Evolutionary conservation across 768 basidiomycete species (phyloP).

Genomic region (Pisolithus marmoratus): DNA sequence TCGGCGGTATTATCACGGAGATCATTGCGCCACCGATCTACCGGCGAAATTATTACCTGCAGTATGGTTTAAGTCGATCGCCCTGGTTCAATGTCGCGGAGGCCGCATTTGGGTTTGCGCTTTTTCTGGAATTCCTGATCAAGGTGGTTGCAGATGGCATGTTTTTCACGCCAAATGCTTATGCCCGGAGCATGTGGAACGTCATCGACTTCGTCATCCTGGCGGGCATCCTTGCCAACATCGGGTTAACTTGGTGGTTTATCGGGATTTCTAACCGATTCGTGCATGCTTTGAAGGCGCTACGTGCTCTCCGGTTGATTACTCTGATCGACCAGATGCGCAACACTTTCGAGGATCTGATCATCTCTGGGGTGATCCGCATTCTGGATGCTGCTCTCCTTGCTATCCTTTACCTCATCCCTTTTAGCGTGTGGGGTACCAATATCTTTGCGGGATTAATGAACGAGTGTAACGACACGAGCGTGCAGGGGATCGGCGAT

Average conservation of each 20-base stretch:
- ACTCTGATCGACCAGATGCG: conserved; percentile 86
- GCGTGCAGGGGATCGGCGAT: conserved; percentile 43
- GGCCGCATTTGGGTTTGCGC: conserved; percentile 57
- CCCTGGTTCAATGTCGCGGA: conserved; percentile 91
- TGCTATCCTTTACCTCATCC: conserved; percentile 87
- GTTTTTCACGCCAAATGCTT: conserved; percentile 86
- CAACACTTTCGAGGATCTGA: conserved; percentile 77
- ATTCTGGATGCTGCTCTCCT: conserved; percentile 88
- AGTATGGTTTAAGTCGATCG: conserved; percentile 53
- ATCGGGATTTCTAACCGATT: conserved; percentile 76
- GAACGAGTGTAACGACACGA: conserved; percentile 76
- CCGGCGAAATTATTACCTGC: conserved; percentile 61
- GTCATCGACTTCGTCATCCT: conserved; percentile 84
- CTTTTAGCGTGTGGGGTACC: conserved; percentile 89
- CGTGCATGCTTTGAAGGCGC: conserved; percentile 79
- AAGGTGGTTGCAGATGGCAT: conserved; percentile 93
- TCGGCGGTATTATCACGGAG: conserved; percentile 79
- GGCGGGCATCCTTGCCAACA: conserved; percentile 67
- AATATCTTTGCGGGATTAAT: conserved; percentile 87
- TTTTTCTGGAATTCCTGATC: conserved; percentile 80
- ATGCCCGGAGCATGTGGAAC: conserved; percentile 90
- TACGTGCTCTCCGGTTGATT: conserved; percentile 84
- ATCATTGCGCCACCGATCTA: conserved; percentile 80
- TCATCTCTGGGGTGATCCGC: conserved; percentile 78
- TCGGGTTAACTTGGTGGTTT: conserved; percentile 65